Conservation (phyloP, 164 flowering plant species). For the Stephania yunnanensis region DNA sequence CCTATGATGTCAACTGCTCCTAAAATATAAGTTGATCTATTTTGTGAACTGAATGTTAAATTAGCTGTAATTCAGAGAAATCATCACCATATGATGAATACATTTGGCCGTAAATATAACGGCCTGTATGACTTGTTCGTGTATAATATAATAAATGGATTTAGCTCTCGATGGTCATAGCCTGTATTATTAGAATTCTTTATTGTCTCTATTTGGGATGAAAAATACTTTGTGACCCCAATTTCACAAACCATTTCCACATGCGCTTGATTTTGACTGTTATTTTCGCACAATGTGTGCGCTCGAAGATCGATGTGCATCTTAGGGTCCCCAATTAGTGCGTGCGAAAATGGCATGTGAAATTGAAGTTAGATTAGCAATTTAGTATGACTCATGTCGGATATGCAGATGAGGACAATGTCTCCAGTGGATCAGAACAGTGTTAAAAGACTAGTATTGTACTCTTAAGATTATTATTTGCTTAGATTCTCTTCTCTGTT, state of each 20-base stretch:
- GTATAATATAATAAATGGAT: not conserved
- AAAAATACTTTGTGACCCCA: too few species aligned
- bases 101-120: not conserved
- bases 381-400: not conserved
- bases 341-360: too few species aligned
- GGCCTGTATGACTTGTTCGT: not conserved
- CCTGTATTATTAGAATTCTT: not conserved
- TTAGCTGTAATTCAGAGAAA: not conserved
- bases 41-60: not conserved
- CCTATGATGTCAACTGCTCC: slow-evolving; percentile 80
- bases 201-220: not conserved
- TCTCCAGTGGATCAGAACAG: not conserved
- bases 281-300: too few species aligned
- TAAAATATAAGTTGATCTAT: slow-evolving; percentile 14
- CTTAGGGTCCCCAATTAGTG: too few species aligned
- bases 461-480: not conserved
- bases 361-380: too few species aligned
- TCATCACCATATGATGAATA: not conserved
- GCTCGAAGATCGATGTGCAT: too few species aligned
- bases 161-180: not conserved
- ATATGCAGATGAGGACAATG: not conserved
- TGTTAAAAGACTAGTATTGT: not conserved
- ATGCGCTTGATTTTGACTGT: too few species aligned
- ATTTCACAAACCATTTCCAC: too few species aligned
- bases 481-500: too few species aligned